Conservation (phyloP, 2,329 filamentous ascomycete genomes). For the Gyromitra esculenta region DNA sequence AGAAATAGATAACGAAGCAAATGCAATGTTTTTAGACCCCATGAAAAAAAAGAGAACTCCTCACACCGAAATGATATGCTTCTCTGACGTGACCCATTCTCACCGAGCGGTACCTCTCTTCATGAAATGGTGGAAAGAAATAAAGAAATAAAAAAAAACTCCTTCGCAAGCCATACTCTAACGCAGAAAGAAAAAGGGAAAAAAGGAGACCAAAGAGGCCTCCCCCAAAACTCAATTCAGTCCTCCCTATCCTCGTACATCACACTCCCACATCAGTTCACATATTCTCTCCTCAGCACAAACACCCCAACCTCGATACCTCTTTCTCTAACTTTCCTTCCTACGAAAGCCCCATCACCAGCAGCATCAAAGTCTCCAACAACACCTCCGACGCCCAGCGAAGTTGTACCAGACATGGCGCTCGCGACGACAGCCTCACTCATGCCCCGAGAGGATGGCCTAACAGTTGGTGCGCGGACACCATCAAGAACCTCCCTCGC, state of each 20-base stretch:
- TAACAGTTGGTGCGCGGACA: slow-evolving; percentile 55
- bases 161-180: slow-evolving; percentile 37
- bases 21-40: slow-evolving; percentile 48
- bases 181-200: slow-evolving; percentile 19
- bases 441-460: slow-evolving; percentile 57
- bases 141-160: slow-evolving; percentile 39
- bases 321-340: slow-evolving; percentile 53
- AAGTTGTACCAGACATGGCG: slow-evolving; percentile 56
- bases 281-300: slow-evolving; percentile 54
- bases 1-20: slow-evolving; percentile 27
- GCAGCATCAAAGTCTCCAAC: slow-evolving; percentile 45
- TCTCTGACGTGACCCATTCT: slow-evolving; percentile 11
- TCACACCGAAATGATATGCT: slow-evolving; percentile 33
- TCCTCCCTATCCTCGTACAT: slow-evolving; percentile 21
- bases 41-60: slow-evolving; percentile 35
- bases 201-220: too few relatives aligned
- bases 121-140: slow-evolving; percentile 28
- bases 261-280: slow-evolving; percentile 15
- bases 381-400: slow-evolving; percentile 55
- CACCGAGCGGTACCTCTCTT: slow-evolving; percentile 31
- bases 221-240: slow-evolving; percentile 10
- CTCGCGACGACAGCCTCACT: slow-evolving; percentile 58
- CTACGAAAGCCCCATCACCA: slow-evolving; percentile 42
- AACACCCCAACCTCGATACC: slow-evolving; percentile 57
- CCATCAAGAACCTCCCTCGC: slow-evolving; percentile 57